phyloP scores from a whole-genome alignment of 2,329 filamentous ascomycete species.

The Fusarium armeniacum region DNA sequence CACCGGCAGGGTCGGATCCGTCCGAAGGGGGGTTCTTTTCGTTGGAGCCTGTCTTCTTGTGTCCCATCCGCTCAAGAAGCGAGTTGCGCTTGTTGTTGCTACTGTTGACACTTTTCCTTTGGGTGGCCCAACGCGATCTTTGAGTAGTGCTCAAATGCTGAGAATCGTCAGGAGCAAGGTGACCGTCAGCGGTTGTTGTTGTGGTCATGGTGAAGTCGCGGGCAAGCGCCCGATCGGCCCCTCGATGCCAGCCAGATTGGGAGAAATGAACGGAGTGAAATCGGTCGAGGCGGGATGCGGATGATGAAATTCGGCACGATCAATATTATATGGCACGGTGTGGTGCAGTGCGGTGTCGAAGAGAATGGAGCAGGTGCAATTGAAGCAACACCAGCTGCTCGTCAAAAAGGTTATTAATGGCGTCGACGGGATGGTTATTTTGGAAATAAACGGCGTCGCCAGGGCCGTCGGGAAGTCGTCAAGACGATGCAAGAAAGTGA shows the following conservation, averaged over 20 bases:
- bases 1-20: conserved; percentile 47
- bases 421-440: conserved; percentile 18
- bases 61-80: conserved; percentile 81
- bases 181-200: conserved; percentile 50
- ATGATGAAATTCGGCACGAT: conserved; percentile 8
- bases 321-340: conserved; percentile 6
- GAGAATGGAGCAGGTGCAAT: conserved; percentile 46
- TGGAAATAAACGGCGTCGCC: conserved; percentile 41
- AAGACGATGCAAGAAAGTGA: conserved; percentile 39
- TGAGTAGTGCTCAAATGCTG: conserved; percentile 65
- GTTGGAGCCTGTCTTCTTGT: conserved; percentile 69
- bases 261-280: conserved; percentile 37
- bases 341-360: conserved; percentile 19
- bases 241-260: conserved; percentile 56
- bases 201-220: conserved; percentile 56
- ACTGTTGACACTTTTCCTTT: conserved; percentile 81
- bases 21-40: conserved; percentile 75
- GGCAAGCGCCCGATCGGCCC: conserved; percentile 58
- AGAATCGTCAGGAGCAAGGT: conserved; percentile 39
- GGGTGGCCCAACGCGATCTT: conserved; percentile 95
- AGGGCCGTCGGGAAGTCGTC: conserved; percentile 42
- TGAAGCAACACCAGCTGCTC: conserved; percentile 45
- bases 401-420: conserved; percentile 31
- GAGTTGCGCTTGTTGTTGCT: conserved; percentile 84
- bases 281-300: conserved; percentile 33